Base-by-base conservation (phyloP, 176 grass and related monocot genomes). In the Bromus sterilis region DNA sequence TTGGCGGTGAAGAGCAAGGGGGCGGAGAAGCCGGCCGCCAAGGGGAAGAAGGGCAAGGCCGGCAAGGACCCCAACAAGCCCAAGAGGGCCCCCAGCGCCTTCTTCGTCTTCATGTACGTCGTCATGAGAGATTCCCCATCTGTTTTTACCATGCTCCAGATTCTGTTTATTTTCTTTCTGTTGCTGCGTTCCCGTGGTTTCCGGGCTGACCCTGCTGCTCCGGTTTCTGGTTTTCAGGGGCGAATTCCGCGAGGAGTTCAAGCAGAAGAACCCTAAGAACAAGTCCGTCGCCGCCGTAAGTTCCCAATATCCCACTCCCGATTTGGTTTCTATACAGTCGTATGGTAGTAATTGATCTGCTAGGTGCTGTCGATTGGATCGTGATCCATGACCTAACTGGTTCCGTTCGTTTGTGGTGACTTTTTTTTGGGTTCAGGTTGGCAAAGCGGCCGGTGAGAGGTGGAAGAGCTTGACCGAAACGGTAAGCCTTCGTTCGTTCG, bases 191-290 rank as follows among this genome's bases (percentile, higher is more conserved):
- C 7, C 69, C 23, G 33, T 24, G 7, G 0, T 43, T 35, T 13
- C 28, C 16, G 15, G 7, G 12, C 24, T 66, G 20, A 86, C 59
- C 74, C 71, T 26, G 5, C 6, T 4, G n/a, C n/a, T 15, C 6
- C 9, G 23, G 12, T 2, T 1, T 4, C 1, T 12, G 21, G 30
- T 67, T 39, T 14, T 56, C 7, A 98, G 95, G 95, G 95, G 93
- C 53, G 92, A 93, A 31, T 98, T 94, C 80, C 89, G 95, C 74
- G 94, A 98, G 84, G 83, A 86, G 75, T 98, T 91, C 84, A 91
- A 94, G 84, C 88, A 98, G 90, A 93, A 93, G 86, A 92, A 98
- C 89, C 95, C 95, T 25, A 94, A 94, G 78, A 98, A 98, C 16
- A 94, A 83, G 87, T 92, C 88, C 10, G 95, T 98, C 3, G 86